Evolutionary conservation across 495 filamentous ascomycete genomes (phyloP), one percentile per base, ranked within the genome.

Genomic region (Aspergillus coremiiformis): DNA sequence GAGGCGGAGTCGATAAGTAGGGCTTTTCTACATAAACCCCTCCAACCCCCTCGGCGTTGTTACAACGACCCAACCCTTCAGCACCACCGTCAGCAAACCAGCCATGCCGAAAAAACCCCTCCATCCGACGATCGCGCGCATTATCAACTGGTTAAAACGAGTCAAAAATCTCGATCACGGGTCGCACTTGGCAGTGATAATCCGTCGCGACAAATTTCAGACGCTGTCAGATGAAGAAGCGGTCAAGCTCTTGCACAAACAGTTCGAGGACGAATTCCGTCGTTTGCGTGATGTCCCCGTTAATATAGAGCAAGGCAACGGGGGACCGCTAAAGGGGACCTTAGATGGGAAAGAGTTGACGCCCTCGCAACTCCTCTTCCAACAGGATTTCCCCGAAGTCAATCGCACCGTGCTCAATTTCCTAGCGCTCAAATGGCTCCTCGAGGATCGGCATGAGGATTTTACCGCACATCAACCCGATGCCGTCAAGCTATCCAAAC

Each of bases 391-490:
- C 33, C 50, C 59, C 24, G 68, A 72, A 48, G 58, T 70, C n/a
- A 70, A 72, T 41, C 68, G 68, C 19, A 72, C 68, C 1, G 54
- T 72, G 5, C 52, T 63, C 9, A 62, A 64, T 11, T 42, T 70
- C 7, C 43, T 69, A 19, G 49, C 66, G 1, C 27, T 69, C 47
- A 68, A 66, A 58, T 72, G 68, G 68, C 49, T 69, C 21, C 55
- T 60, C 14, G 61, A 55, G 22, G 57, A 49, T n/a, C 46, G 65
- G 17, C 70, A 69, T 53, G 53, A 58, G 15, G 41, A 44, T 5
- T 61, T 72, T 20, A 60, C 61, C 1, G 26, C 39, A 30, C 46
- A 55, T 32, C 67, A 69, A 51, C 29, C 29, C 2, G 12, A 39
- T 11, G 23, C 23, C 1, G 49, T 30, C 4, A 49, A 42, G 17